Evolutionary conservation across 768 basidiomycete species (phyloP), one percentile per base, ranked within the genome.

Genomic region (Rhodotorula kratochvilovae): DNA sequence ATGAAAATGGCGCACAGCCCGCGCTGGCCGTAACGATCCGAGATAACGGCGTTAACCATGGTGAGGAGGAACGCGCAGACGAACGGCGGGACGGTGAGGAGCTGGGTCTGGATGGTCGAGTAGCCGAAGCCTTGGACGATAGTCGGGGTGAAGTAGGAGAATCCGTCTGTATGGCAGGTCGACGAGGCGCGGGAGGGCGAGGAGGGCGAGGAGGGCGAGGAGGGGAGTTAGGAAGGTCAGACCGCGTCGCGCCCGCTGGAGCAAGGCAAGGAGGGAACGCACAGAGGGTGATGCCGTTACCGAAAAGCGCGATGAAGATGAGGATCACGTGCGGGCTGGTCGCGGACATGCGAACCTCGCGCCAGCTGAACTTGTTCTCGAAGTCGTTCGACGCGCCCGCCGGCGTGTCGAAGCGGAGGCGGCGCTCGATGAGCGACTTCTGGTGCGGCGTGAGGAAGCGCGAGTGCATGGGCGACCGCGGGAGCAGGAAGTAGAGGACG

Each of bases 261-360:
- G 42, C 42, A 42, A 15, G 21, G 39, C 25, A 43, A 36, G 54
- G 23, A 65, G 43, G 6, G 66, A 35, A 51, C 43, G 53, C 21
- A 55, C 54, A 68, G 73, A 86, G 85, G 71, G 89, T 90, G 3
- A 36, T 1, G 45, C 70, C 90, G 91, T 48, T 90, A 90, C 76
- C 89, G 91, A 82, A 92, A 87, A 70, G 82, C 2, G 81, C 78
- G 12, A 87, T 54, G 1, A 82, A 82, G 35, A 87, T 75, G 58
- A 88, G 70, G 81, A 84, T 83, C 15, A 87, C 83, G 7, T 89
- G 88, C 0, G 85, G 85, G 2, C 85, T 83, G 29, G 78, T 83
- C 73, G 83, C 84, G 1, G 84, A 83, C 74, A 78, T 81, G 10
- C 77, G 68, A 29, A 88, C 84, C 77, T 89, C 87, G 15, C 60